Percentiles rank a stretch among this genome's conserved stretches.
Evolutionary conservation across 805 yeast genomes (phyloP).

Genomic region (Wickerhamiella cacticola): DNA sequence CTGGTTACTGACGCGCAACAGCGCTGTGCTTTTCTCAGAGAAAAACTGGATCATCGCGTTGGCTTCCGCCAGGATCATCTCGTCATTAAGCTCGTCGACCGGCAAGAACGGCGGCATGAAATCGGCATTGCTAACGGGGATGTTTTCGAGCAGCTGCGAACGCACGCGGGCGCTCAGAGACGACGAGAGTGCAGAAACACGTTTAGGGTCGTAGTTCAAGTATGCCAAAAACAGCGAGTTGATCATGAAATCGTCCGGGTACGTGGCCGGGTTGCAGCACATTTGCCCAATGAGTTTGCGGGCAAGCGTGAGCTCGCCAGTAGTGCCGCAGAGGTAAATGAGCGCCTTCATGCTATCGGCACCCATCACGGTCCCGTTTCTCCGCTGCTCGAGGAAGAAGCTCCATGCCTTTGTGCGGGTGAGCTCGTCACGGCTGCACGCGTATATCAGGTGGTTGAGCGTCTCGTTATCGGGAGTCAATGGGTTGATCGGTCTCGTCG

Average conservation of each 20-base stretch:
- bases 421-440: constrained; percentile 45
- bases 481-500: constrained; percentile 26
- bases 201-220: constrained; percentile 23
- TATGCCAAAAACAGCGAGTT: constrained; percentile 29
- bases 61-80: constrained; percentile 53
- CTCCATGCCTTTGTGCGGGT: constrained; percentile 60
- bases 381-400: constrained; percentile 52
- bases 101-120: constrained; percentile 62
- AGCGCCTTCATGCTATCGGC: constrained; percentile 48
- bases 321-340: constrained; percentile 63
- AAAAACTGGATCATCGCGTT: constrained; percentile 61
- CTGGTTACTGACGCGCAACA: constrained; percentile 30
- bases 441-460: constrained; percentile 49
- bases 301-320: constrained; percentile 63
- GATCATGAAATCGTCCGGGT: constrained; percentile 26
- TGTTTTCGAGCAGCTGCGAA: constrained; percentile 18
- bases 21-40: constrained; percentile 34
- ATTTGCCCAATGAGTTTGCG: constrained; percentile 40
- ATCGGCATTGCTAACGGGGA: neutral
- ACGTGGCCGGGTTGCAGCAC: constrained; percentile 20
- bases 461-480: constrained; percentile 35
- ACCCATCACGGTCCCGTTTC: constrained; percentile 26
- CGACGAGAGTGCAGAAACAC: constrained; percentile 23
- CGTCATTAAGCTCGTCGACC: constrained; percentile 32
- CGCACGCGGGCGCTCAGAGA: constrained; percentile 24